These are phyloP conservation scores for Epichloe coenophiala DNA, from an alignment of 2,329 filamentous ascomycete genomes.

Conservation along the genomic window DNA sequence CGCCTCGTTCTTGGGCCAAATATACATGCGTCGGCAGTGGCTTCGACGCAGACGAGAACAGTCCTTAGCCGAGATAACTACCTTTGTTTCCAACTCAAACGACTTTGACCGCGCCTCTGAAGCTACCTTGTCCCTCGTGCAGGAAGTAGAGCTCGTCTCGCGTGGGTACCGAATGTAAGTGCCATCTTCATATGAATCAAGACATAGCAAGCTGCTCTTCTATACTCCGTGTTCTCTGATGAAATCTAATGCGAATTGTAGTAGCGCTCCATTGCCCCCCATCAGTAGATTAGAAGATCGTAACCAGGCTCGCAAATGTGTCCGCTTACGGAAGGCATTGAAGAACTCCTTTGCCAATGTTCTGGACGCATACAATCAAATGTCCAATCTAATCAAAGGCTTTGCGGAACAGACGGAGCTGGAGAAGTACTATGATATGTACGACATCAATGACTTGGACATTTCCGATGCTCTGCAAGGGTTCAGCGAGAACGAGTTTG, in stretches of 20 bases:
- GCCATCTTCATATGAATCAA: slow-evolving; percentile 3
- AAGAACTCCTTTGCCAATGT: slow-evolving; percentile 55
- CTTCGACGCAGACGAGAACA: slow-evolving; percentile 65
- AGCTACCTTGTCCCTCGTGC: slow-evolving; percentile 67
- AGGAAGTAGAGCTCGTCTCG: slow-evolving; percentile 91
- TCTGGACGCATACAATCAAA: slow-evolving; percentile 58
- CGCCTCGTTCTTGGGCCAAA: slow-evolving; percentile 44
- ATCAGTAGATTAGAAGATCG: slow-evolving; percentile 81
- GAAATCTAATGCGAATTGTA: slow-evolving; percentile 20
- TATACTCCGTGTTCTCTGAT: no score
- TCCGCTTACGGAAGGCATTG: slow-evolving; percentile 65
- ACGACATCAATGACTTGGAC: slow-evolving; percentile 64
- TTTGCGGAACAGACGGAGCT: slow-evolving; percentile 71
- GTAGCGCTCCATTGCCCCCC: slow-evolving; percentile 81
- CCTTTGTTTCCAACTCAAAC: slow-evolving; percentile 61
- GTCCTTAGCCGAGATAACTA: slow-evolving; percentile 53
- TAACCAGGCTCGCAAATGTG: slow-evolving; percentile 64
- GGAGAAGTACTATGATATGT: slow-evolving; percentile 86
- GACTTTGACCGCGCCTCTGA: slow-evolving; percentile 67
- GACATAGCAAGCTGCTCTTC: neutral
- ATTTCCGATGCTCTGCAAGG: slow-evolving; percentile 55
- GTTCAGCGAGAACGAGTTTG: slow-evolving; percentile 53
- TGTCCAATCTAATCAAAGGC: slow-evolving; percentile 52
- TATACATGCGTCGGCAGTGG: slow-evolving; percentile 68
- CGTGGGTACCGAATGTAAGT: slow-evolving; percentile 73